A percentile compares a stretch with the other conserved stretches of the same genome.
Evolutionary conservation across 768 basidiomycete genomes (phyloP).

Genomic region (Mycena amicta): DNA sequence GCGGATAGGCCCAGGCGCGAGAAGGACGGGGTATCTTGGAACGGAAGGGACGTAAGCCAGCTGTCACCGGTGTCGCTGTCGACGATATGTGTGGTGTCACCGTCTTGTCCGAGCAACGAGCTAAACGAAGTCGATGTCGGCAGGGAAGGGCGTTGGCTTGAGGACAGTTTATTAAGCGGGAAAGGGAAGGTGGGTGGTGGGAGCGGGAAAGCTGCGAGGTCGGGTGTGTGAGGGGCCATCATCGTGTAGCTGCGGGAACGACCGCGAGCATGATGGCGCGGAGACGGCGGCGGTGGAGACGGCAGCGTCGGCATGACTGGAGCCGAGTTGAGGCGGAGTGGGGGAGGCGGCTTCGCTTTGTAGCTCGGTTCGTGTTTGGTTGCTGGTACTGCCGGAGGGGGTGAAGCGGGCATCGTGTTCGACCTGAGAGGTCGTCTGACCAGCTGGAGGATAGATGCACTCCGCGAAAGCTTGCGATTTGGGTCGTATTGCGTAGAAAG

Average conservation of each 20-base stretch:
- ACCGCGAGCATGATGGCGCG: slow-evolving; percentile 8
- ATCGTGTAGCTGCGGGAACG: slow-evolving; percentile 7
- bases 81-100: too few relatives aligned
- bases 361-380: neutral
- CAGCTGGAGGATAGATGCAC: slow-evolving; percentile 4
- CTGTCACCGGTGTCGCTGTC: slow-evolving; percentile 22
- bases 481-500: neutral
- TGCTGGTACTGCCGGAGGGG: neutral
- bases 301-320: neutral
- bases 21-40: slow-evolving; percentile 43
- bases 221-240: neutral
- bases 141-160: slow-evolving; percentile 7
- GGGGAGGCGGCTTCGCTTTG: neutral
- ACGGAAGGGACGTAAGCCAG: slow-evolving; percentile 41
- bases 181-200: slow-evolving; percentile 17
- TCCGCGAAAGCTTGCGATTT: neutral
- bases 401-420: neutral
- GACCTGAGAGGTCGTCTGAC: slow-evolving; percentile 7
- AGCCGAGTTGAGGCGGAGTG: neutral
- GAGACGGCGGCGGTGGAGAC: slow-evolving; percentile 11
- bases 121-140: neutral
- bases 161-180: slow-evolving; percentile 6
- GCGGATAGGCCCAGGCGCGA: slow-evolving; percentile 38
- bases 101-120: neutral
- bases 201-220: slow-evolving; percentile 1